These are phyloP conservation scores for Torrubiella hemipterigena DNA, from an alignment of 2,329 filamentous ascomycete genomes.

Conservation along the genomic window DNA sequence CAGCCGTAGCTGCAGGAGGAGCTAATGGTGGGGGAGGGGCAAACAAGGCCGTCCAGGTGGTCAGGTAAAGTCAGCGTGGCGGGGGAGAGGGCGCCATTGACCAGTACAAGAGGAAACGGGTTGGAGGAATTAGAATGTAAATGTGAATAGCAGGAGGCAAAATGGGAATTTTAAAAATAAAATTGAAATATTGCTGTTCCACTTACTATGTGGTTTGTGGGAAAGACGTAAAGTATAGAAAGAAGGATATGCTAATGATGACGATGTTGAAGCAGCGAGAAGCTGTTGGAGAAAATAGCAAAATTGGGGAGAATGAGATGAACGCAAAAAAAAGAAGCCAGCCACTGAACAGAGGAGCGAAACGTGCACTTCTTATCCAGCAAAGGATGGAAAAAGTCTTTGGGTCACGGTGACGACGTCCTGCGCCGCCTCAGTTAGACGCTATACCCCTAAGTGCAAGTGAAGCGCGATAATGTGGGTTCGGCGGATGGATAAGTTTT, in stretches of 20 bases:
- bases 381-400: constrained; percentile 3
- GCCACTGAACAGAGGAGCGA: background rate
- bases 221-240: background rate
- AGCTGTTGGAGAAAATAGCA: too few relatives aligned
- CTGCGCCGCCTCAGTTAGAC: too few relatives aligned
- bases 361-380: background rate
- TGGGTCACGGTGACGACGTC: constrained; percentile 4
- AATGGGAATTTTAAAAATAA: background rate
- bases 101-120: background rate
- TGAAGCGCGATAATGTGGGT: constrained; percentile 18
- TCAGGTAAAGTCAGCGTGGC: background rate
- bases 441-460: constrained; percentile 48
- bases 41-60: too few relatives aligned
- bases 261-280: background rate
- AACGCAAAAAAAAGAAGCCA: background rate
- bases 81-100: background rate
- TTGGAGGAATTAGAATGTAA: background rate
- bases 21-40: constrained; percentile 27
- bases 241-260: too few relatives aligned
- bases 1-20: constrained; percentile 36
- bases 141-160: background rate
- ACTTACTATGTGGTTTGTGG: background rate
- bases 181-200: too few relatives aligned
- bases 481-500: constrained; percentile 5
- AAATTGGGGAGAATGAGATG: too few relatives aligned